A percentile compares a stretch with the other conserved stretches of the same genome.
phyloP scores from a whole-genome alignment of 257 asterid genomes.

The Salvia hispanica region DNA sequence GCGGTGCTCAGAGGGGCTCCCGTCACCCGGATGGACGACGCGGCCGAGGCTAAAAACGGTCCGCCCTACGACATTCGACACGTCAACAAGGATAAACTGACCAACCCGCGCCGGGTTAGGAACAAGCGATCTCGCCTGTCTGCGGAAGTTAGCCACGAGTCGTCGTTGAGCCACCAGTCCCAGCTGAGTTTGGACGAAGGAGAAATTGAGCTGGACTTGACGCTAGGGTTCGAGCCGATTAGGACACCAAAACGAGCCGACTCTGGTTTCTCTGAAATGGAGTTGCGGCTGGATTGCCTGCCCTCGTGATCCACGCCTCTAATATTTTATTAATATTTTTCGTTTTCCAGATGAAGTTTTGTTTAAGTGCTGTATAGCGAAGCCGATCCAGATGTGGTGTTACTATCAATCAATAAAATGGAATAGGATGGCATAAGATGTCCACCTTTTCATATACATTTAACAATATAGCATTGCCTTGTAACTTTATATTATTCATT shows the following conservation, averaged over 20 bases:
- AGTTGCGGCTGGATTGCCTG: slow-evolving; percentile 53
- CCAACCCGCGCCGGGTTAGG: slow-evolving; percentile 52
- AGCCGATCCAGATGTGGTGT: not conserved
- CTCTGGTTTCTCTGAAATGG: slow-evolving; percentile 48
- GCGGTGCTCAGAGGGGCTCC: slow-evolving; percentile 70
- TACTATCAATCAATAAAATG: not conserved
- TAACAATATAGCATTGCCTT: no score
- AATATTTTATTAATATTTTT: not conserved
- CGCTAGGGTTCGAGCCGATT: slow-evolving; percentile 53
- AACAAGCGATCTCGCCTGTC: slow-evolving; percentile 37
- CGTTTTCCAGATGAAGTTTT: not conserved
- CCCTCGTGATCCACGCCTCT: slow-evolving; percentile 33
- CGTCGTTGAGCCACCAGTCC: slow-evolving; percentile 76
- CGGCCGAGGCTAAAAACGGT: slow-evolving; percentile 50
- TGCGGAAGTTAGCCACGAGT: slow-evolving; percentile 59
- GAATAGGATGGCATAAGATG: not conserved
- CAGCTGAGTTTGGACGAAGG: slow-evolving; percentile 34
- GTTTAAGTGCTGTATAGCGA: not conserved
- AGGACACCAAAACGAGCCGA: slow-evolving; percentile 23
- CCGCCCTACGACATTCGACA: slow-evolving; percentile 75
- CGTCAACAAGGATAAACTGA: slow-evolving; percentile 41
- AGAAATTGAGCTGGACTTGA: slow-evolving; percentile 66
- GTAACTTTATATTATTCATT: no score
- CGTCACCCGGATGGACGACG: slow-evolving; percentile 54
- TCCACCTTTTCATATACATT: not conserved